phyloP scores from a whole-genome alignment of 257 asterid genomes.

The Penstemon davidsonii region DNA sequence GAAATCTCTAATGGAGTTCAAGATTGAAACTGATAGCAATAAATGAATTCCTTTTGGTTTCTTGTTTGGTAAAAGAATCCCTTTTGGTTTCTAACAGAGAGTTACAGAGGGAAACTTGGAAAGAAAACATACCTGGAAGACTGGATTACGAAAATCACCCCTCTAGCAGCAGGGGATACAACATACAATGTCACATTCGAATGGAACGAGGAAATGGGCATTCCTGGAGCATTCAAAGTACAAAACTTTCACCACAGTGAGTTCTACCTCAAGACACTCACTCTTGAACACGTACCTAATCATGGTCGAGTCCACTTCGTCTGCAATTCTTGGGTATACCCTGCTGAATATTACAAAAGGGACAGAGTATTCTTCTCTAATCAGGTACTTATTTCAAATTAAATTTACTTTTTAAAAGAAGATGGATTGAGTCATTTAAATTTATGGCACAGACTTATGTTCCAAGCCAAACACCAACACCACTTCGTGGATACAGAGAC shows the following conservation, averaged over 20 bases:
- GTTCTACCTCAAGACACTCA: constrained; percentile 68
- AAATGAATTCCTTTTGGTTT: background rate
- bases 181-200: constrained; percentile 55
- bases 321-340: constrained; percentile 86
- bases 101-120: constrained; percentile 46
- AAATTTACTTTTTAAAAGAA: too few relatives aligned
- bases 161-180: constrained; percentile 36
- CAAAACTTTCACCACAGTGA: constrained; percentile 60
- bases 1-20: too few relatives aligned
- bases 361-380: constrained; percentile 69
- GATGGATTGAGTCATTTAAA: background rate
- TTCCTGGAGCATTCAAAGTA: constrained; percentile 65
- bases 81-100: constrained; percentile 21
- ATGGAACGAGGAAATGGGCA: constrained; percentile 59
- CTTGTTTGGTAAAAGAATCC: background rate
- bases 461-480: constrained; percentile 66
- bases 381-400: constrained; percentile 41
- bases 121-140: constrained; percentile 52
- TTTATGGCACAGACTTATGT: constrained; percentile 53
- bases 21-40: too few relatives aligned
- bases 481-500: constrained; percentile 56
- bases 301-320: constrained; percentile 63
- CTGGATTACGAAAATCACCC: constrained; percentile 42
- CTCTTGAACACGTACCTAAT: constrained; percentile 67
- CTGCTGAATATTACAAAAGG: constrained; percentile 45